Evolutionary conservation across 1,139 yeast species (phyloP), one percentile per base, ranked within the genome.

Genomic region (Taphrina deformans): DNA sequence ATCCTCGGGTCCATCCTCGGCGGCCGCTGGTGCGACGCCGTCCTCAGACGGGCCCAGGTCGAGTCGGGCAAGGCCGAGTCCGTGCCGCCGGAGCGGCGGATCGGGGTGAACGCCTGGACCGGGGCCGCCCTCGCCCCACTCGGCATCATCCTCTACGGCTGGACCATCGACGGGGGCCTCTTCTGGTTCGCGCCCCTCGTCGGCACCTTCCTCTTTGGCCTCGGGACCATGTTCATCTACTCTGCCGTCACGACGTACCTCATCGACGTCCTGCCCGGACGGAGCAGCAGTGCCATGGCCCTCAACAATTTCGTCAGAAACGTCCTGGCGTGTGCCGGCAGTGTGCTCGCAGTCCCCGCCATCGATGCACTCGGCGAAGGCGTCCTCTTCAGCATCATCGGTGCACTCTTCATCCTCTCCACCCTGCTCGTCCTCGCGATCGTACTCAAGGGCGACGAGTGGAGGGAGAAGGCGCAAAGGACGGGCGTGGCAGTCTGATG

Each of bases 261-360:
- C 67, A 92, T 90, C 1, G 96, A 90, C 73, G 85, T 91, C 0
- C 79, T 90, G 61, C 96, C 96, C 0, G 96, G 96, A 0, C 82
- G 87, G 71, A 96, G 96, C 45, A 92, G 96, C 3, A 88, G 96
- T 0, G 96, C 96, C 0, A 89, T 89, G 51, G 96, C 96, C 0
- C 75, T 90, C 66, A 89, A 88, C 72, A 90, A 45, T 21, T 29
- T 56, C 10, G 51, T 56, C 44, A 24, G 62, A 2, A 44, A 29
- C 29, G 38, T 35, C n/a, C 33, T 56, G 16, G 62, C 62, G 7
- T 48, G 50, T 31, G 45, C 31, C 5, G 51, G 52, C 2, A 56
- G 31, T 44, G 51, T 44, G 6, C 16, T 44, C 24, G 52, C 62
- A 2, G 53, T 41, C n/a, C 62, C 62, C 5, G 26, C 40, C 12